Evolutionary conservation across 345 rosid species (phyloP).

Genomic region (Iberis pinnata): DNA sequence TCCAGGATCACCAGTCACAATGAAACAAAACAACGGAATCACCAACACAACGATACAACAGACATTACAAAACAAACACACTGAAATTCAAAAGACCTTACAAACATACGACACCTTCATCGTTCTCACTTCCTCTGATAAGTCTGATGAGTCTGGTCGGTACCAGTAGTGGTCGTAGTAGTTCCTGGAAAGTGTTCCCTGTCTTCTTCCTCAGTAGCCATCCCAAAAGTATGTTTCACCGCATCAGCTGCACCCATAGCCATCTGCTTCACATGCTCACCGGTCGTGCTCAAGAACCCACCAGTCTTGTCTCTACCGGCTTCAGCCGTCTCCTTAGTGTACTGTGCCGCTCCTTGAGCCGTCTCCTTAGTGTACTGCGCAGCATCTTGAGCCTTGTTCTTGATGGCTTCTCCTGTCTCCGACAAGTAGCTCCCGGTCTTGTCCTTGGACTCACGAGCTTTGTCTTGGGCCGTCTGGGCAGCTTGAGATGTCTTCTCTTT

Average conservation of each 20-base stretch:
- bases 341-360: slow-evolving; percentile 30
- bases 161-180: slow-evolving; percentile 19
- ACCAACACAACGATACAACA: slow-evolving; percentile 11
- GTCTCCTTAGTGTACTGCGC: slow-evolving; percentile 34
- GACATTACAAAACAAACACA: slow-evolving; percentile 1
- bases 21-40: background rate
- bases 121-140: slow-evolving; percentile 24
- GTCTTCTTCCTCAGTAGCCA: slow-evolving; percentile 29
- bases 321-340: slow-evolving; percentile 35
- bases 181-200: slow-evolving; percentile 5
- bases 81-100: slow-evolving; percentile 7
- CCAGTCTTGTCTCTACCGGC: slow-evolving; percentile 42
- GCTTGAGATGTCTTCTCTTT: slow-evolving; percentile 27
- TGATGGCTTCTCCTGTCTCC: slow-evolving; percentile 32
- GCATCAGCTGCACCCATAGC: slow-evolving; percentile 55
- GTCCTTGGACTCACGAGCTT: slow-evolving; percentile 29
- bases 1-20: slow-evolving; percentile 25
- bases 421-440: slow-evolving; percentile 33
- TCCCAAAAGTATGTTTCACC: slow-evolving; percentile 51
- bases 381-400: slow-evolving; percentile 29
- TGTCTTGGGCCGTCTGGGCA: slow-evolving; percentile 29
- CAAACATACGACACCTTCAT: background rate
- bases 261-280: slow-evolving; percentile 51
- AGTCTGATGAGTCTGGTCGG: slow-evolving; percentile 20
- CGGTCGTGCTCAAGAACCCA: slow-evolving; percentile 45